A percentile compares a stretch with the other conserved stretches of the same genome.
These are phyloP conservation scores for Alternaria hordeiaustralica DNA, from an alignment of 2,329 filamentous ascomycete genomes.

Conservation along the genomic window DNA sequence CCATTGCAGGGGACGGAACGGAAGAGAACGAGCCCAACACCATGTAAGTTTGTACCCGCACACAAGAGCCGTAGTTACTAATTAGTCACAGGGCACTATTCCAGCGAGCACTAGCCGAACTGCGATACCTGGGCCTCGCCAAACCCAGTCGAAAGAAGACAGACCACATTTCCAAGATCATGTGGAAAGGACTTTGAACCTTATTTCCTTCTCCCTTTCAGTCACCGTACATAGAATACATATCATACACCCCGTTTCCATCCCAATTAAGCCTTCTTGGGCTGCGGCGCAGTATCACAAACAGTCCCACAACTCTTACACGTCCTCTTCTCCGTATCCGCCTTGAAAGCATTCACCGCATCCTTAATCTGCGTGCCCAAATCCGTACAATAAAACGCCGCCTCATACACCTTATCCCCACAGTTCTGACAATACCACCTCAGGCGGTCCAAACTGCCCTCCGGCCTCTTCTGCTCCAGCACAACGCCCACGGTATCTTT, in stretches of 20 bases:
- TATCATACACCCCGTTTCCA: not conserved
- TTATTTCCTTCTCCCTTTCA: not conserved
- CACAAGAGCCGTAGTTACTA: not conserved
- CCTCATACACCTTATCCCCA: slow-evolving; percentile 79
- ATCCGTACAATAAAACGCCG: slow-evolving; percentile 85
- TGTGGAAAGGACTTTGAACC: slow-evolving; percentile 73
- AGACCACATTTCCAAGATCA: slow-evolving; percentile 86
- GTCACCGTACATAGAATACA: slow-evolving; percentile 15
- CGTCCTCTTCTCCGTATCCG: slow-evolving; percentile 70
- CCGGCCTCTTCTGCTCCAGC: slow-evolving; percentile 81
- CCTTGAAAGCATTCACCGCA: slow-evolving; percentile 82
- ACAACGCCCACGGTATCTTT: slow-evolving; percentile 93
- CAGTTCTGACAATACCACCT: slow-evolving; percentile 88
- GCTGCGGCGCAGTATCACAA: slow-evolving; percentile 71
- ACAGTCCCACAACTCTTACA: slow-evolving; percentile 79
- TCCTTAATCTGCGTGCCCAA: slow-evolving; percentile 93
- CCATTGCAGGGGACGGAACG: slow-evolving; percentile 62
- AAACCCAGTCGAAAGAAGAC: slow-evolving; percentile 90
- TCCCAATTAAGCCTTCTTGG: slow-evolving; percentile 20
- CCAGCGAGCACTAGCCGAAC: slow-evolving; percentile 82
- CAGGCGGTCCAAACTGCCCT: slow-evolving; percentile 75
- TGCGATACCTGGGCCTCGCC: slow-evolving; percentile 84
- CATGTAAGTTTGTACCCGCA: slow-evolving; percentile 42
- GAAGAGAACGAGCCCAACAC: slow-evolving; percentile 57
- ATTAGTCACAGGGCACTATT: slow-evolving; percentile 67